Base-by-base conservation (phyloP, 805 yeast species). In the Pichia scutulata region DNA sequence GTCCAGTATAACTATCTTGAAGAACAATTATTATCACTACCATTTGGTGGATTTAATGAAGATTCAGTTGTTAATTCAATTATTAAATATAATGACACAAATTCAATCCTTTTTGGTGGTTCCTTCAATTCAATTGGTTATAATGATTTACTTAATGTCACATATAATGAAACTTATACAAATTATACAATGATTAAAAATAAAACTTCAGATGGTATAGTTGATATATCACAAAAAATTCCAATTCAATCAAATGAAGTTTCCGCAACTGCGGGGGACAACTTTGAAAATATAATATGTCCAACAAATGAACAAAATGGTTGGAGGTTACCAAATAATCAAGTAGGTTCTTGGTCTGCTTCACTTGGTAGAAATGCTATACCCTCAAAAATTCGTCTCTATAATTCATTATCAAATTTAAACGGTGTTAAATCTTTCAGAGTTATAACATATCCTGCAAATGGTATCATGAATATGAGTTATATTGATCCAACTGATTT, bases 401-500 rank as follows among this genome's bases (percentile, higher is more conserved):
- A 79, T 63, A 81, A 87, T 54, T 80, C 92, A 0, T 68, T 70
- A 10, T 71, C 70, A 37, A 53, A 52, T 24, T 28, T 42, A 18
- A 66, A 70, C 26, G 80, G 82, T 14, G 75, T 81, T 7, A 73
- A 82, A 45, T 52, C 75, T 8, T 93, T 90, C 64, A 76, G 97
- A 59, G 70, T 93, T 7, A 70, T 84, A 39, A 82, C 96, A 0
- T 68, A 76, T 48, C 97, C 97, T 0, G 75, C 89, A 13, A 77
- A 82, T 57, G 88, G 97, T 56, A 92, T 92, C 54, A 86, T 93
- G 96, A 93, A 93, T 64, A 65, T 93, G 55, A 81, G 95, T 0
- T 93, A 89, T 60, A 70, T 86, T 22, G 92, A 92, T 61, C 95
- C 96, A 3, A 53, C 62, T 0, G 75, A 88, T 2, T 80, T 84